Evolutionary conservation across 129 eudicot genomes (phyloP), one percentile per base, ranked within the genome.

Genomic region (Tagetes erecta): DNA sequence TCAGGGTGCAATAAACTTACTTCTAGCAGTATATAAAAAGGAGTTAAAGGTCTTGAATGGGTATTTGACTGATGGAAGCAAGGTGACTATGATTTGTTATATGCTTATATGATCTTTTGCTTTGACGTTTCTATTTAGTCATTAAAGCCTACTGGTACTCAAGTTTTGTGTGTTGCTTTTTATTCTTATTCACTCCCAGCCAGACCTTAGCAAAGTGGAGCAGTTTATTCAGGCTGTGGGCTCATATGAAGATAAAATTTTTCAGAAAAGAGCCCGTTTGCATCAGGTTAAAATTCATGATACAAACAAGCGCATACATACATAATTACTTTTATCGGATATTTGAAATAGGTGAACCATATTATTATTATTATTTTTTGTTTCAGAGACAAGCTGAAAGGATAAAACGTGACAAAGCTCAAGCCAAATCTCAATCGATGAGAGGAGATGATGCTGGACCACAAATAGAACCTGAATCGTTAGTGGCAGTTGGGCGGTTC

Each of bases 171-270:
- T 69, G 20, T 65, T 68, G 67, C 44, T 68, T 47, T 62, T 53
- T 10, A 38, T 35, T 62, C 67, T 85, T 45, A 60, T 76, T 86
- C 41, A 45, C 60, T 79, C 70, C 76, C 89, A 94, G 99, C 93
- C 93, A 71, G 82, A 90, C 66, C 76, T 94, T 65, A 72, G 77
- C 73, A 88, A 86, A 79, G 99, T 94, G 83, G 99, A 94, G 78
- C 91, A 81, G 5, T 94, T 91, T 76, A 94, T 94, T 67, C 99
- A 91, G 87, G 99, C 99, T 31, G 93, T 91, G 68, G 99, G 99
- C 52, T 76, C 89, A 33, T 91, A 86, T 14, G 99, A 94, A 75
- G 99, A 94, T 76, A 85, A 85, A 59, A 94, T 91, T 55, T 94
- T 94, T 62, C 92, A 87, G 84, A 94, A 94, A 83, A 91, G 99